These are phyloP conservation scores for Metarhizium robertsii DNA, from an alignment of 2,329 filamentous ascomycete species.

Conservation along the genomic window DNA sequence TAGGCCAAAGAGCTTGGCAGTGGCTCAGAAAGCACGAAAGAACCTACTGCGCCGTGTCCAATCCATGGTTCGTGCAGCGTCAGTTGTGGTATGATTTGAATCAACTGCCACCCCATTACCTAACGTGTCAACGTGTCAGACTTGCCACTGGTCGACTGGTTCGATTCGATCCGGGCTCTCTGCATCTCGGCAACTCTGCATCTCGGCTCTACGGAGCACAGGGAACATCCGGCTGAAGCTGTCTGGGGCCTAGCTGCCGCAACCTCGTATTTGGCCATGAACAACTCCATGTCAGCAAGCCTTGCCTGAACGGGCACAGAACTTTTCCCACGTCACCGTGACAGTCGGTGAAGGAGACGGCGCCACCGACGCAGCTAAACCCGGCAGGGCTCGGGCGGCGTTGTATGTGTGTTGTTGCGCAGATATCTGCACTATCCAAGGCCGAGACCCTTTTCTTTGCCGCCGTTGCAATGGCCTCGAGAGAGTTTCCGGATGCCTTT, in stretches of 20 bases:
- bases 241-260: neutral
- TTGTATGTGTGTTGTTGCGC: no score
- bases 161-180: neutral
- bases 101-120: neutral
- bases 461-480: no score
- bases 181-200: neutral
- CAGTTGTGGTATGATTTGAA: neutral
- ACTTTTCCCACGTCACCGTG: neutral
- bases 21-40: neutral
- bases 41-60: neutral
- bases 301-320: neutral
- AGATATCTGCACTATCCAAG: no score
- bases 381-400: no score
- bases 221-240: neutral
- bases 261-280: neutral
- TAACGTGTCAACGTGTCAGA: neutral
- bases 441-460: no score
- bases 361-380: neutral
- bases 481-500: no score
- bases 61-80: neutral
- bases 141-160: neutral
- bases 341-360: neutral
- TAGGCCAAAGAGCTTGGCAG: neutral
- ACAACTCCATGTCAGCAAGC: neutral
- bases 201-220: neutral